Evolutionary conservation across 176 grass and related monocot genomes (phyloP).

Genomic region (Triticum monococcum): DNA sequence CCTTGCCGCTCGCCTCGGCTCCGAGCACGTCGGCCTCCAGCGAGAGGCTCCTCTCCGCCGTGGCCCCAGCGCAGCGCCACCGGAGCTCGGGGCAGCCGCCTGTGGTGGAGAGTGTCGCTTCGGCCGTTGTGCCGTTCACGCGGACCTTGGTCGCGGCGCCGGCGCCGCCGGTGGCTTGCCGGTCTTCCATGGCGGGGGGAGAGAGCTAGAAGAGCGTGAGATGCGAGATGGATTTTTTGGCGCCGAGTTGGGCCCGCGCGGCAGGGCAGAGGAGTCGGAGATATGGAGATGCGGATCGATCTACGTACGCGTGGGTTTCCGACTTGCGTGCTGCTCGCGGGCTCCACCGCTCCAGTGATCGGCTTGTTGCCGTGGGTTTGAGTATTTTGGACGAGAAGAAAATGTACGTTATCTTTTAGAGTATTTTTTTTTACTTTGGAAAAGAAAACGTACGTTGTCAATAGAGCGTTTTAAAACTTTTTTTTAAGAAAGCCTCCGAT

Average conservation of each 20-base stretch:
- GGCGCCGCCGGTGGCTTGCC: background rate
- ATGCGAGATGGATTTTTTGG: constrained; percentile 22
- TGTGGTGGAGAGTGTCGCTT: constrained; percentile 28
- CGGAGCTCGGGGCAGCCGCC: constrained; percentile 31
- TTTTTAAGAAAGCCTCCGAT: too few relatives aligned
- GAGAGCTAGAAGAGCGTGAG: background rate
- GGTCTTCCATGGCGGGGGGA: constrained; percentile 6
- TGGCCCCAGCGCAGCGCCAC: constrained; percentile 22
- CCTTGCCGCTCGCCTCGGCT: constrained; percentile 34
- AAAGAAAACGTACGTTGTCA: too few relatives aligned
- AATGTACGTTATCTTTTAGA: too few relatives aligned
- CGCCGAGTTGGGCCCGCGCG: background rate
- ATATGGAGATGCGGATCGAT: background rate
- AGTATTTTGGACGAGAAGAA: too few relatives aligned
- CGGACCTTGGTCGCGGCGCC: constrained; percentile 23
- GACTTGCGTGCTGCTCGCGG: background rate
- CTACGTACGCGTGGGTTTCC: too few relatives aligned
- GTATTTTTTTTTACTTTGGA: too few relatives aligned
- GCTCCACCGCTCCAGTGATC: background rate
- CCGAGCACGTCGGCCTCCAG: constrained; percentile 66
- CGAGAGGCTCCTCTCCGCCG: constrained; percentile 29
- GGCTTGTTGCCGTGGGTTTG: too few relatives aligned
- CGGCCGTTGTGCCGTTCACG: constrained; percentile 44
- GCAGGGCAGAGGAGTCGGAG: background rate
- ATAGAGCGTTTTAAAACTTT: too few relatives aligned